Evolutionary conservation across 192 early-diverging fungal genomes (phyloP), one percentile per base, ranked within the genome.

Genomic region (Chytriomyces hyalinus): DNA sequence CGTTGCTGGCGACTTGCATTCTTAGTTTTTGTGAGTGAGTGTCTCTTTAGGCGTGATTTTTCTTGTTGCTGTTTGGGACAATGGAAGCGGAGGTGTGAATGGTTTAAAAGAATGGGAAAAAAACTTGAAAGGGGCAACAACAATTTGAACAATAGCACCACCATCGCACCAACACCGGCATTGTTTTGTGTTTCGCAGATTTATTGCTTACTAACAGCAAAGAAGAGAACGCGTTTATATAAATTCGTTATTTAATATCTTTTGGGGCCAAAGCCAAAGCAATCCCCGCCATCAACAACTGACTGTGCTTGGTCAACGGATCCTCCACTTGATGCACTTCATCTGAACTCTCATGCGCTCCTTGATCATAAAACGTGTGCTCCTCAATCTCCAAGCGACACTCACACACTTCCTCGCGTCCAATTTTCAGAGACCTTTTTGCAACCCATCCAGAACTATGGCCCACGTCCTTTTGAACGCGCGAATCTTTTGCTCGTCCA

Each of bases 221-320:
- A 1, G 57, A 17, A 65, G 26, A 65, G 13, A 65, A 65, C 26
- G 15, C 64, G 26, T 15, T 65, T 24, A 22, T 49, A 45, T 36
- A 36, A 36, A 36, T 36, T 36, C 36, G 4, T 36, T 36, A 36
- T 36, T 36, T 36, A 36, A 36, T 57, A 17, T 71, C 69, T 43
- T 71, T 71, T 9, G 69, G 51, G 13, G 69, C 49, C 49, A 71
- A 45, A 10, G 44, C 69, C 11, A 71, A 26, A 20, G 44, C 69
- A 60, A 71, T 71, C 11, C 69, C 69, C 36, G 69, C 69, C 51
- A 71, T 71, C 47, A 71, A 53, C 44, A 71, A 53, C 51, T 71
- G 69, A 60, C 69, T 71, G 49, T 49, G 48, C 24, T 51, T 45
- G 15, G 49, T 50, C 11, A 71, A 17, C 1, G 49, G 50, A 20